Conservation (phyloP, 202 grass and related monocot genomes). For the Setaria viridis region DNA sequence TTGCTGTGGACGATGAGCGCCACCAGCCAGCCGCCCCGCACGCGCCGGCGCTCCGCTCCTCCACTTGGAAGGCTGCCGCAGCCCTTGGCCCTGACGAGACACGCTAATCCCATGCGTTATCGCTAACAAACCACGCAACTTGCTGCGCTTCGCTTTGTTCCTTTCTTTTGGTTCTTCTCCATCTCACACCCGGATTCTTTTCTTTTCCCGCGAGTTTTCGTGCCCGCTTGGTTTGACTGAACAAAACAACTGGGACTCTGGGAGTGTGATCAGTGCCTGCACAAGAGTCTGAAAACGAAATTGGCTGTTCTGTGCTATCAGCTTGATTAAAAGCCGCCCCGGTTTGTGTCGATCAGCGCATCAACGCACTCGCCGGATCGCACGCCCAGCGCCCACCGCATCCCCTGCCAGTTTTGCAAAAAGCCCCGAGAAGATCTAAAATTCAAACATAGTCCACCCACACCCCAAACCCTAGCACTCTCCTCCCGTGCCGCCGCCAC, state of each 20-base stretch:
- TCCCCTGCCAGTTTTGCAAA: no score
- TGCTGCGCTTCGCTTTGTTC: background rate
- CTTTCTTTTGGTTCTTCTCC: background rate
- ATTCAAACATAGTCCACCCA: no score
- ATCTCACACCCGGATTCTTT: background rate
- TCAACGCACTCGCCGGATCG: no score
- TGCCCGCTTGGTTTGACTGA: background rate
- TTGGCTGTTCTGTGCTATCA: background rate
- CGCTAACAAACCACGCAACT: constrained; percentile 33
- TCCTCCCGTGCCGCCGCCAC: no score
- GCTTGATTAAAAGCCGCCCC: no score
- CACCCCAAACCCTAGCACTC: no score
- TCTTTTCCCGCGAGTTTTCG: background rate
- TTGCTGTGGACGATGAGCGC: constrained; percentile 1
- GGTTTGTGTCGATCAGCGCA: no score
- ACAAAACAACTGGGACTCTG: background rate
- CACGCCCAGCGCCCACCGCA: no score
- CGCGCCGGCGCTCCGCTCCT: background rate
- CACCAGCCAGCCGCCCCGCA: constrained; percentile 14
- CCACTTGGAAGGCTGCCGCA: constrained; percentile 38
- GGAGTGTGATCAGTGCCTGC: background rate
- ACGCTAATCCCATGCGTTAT: constrained; percentile 53
- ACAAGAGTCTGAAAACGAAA: background rate
- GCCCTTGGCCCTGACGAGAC: background rate
- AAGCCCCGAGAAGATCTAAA: no score